Evolutionary conservation across 495 filamentous ascomycete genomes (phyloP).

Genomic region (Delitschia confertaspora): DNA sequence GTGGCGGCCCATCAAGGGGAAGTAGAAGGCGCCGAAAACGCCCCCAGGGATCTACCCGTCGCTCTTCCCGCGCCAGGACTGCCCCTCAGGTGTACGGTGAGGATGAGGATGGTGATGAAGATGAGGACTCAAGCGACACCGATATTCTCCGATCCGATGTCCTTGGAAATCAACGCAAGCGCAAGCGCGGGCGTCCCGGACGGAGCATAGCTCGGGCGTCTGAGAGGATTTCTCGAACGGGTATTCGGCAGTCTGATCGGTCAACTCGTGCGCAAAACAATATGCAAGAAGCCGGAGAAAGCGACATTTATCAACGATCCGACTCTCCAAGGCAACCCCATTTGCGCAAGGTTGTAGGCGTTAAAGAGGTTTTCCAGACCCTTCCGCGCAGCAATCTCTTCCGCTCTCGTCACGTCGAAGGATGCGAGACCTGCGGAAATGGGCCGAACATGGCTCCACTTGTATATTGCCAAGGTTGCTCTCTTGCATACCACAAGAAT

Average conservation of each 20-base stretch:
- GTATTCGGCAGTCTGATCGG: conserved; percentile 32
- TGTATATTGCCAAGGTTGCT: conserved; percentile 87
- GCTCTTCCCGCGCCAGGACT: conserved; percentile 15
- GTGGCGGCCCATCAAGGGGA: neutral
- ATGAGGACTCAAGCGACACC: conserved; percentile 4
- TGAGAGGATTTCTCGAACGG: conserved; percentile 14
- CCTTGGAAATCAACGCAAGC: conserved; percentile 8
- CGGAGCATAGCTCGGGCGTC: neutral
- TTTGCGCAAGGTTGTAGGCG: conserved; percentile 48
- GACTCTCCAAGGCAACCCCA: conserved; percentile 27
- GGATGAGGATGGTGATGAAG: conserved; percentile 21
- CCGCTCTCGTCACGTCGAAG: conserved; percentile 52
- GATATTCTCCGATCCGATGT: conserved; percentile 24
- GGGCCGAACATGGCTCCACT: conserved; percentile 48
- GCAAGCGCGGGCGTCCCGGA: conserved; percentile 9
- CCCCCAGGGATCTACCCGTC: conserved; percentile 10
- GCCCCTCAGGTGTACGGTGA: conserved; percentile 2
- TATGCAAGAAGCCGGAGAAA: conserved; percentile 58
- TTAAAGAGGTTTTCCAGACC: conserved; percentile 60
- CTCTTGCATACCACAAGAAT: conserved; percentile 63
- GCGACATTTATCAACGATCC: conserved; percentile 49
- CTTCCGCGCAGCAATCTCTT: conserved; percentile 52
- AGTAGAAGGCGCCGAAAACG: conserved; percentile 1
- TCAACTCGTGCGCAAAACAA: conserved; percentile 36
- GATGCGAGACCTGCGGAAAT: conserved; percentile 63